phyloP scores from a whole-genome alignment of 2,329 filamentous ascomycete genomes.

The Neonectria magnoliae region DNA sequence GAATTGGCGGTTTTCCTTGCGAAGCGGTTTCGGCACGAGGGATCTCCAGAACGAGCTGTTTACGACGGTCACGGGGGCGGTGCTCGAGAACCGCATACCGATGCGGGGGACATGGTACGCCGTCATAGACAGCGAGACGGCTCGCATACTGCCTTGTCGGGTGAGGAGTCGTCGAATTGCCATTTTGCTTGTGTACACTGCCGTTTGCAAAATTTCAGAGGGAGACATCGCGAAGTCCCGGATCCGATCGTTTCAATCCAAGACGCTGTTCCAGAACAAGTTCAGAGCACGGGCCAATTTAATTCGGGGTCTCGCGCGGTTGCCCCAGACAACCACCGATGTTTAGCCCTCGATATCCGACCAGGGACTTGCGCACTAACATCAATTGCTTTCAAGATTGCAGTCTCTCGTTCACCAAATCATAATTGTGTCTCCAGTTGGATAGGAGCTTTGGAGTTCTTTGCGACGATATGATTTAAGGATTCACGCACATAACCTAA shows the following conservation, averaged over 20 bases:
- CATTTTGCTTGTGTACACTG: constrained; percentile 26
- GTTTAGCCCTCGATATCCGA: constrained; percentile 43
- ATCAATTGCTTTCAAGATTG: constrained; percentile 30
- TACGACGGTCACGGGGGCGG: constrained; percentile 59
- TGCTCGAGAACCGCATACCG: constrained; percentile 47
- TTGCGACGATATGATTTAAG: constrained; percentile 49
- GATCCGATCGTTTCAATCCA: constrained; percentile 8
- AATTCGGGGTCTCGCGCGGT: constrained; percentile 37
- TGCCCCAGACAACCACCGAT: constrained; percentile 51
- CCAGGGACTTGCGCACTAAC: constrained; percentile 24
- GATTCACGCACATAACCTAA: constrained; percentile 44
- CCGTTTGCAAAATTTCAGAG: neutral
- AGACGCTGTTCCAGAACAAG: constrained; percentile 31
- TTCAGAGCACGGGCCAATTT: constrained; percentile 35
- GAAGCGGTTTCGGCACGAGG: constrained; percentile 74
- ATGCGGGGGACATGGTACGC: constrained; percentile 4
- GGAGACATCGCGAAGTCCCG: constrained; percentile 7
- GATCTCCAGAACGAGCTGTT: constrained; percentile 74
- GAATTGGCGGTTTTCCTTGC: constrained; percentile 53
- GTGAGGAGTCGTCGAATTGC: constrained; percentile 23
- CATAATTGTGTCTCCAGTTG: constrained; percentile 40
- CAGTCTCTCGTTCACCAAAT: constrained; percentile 36
- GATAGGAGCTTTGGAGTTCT: constrained; percentile 33
- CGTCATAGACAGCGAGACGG: constrained; percentile 9
- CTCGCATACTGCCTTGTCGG: constrained; percentile 14